Percentiles rank a stretch among this genome's conserved stretches.
These are phyloP conservation scores for Cryoendolithus antarcticus DNA, from an alignment of 2,329 filamentous ascomycete genomes.

Conservation along the genomic window DNA sequence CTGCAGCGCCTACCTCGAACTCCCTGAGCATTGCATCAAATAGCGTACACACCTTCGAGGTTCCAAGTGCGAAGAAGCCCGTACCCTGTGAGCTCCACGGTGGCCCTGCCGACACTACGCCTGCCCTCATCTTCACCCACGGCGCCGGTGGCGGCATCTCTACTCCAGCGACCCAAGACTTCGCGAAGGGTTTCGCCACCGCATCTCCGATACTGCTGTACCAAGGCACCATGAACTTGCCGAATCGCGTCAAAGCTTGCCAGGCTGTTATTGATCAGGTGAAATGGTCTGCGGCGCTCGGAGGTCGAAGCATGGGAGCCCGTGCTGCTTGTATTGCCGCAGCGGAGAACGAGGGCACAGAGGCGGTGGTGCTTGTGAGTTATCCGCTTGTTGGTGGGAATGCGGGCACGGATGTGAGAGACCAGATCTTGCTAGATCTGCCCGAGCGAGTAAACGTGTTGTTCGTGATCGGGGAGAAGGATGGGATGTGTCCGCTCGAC, in stretches of 20 bases:
- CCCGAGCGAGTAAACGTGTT: constrained; percentile 21
- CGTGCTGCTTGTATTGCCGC: constrained; percentile 30
- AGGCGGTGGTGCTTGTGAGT: constrained; percentile 26
- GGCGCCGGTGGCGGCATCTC: constrained; percentile 32
- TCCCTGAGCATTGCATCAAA: too few relatives aligned
- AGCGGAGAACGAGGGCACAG: constrained; percentile 11
- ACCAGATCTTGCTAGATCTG: constrained; percentile 28
- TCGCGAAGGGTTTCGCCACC: constrained; percentile 26
- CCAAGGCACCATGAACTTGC: constrained; percentile 31
- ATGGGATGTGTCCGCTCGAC: constrained; percentile 24
- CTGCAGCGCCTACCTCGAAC: too few relatives aligned
- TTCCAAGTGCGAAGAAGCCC: constrained; percentile 1
- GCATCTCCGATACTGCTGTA: constrained; percentile 21
- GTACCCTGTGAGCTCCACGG: constrained; percentile 8
- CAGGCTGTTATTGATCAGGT: constrained; percentile 21
- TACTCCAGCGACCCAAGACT: constrained; percentile 27
- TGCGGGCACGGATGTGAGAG: constrained; percentile 18
- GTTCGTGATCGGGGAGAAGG: constrained; percentile 27
- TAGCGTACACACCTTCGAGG: too few relatives aligned
- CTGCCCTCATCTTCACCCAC: constrained; percentile 31
- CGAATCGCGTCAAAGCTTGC: constrained; percentile 26
- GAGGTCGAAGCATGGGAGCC: constrained; percentile 33
- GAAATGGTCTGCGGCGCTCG: constrained; percentile 16
- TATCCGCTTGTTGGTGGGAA: constrained; percentile 29
- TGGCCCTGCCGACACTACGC: not conserved